Base-by-base conservation (phyloP, 805 yeast species). In the Maudiozyma pseudohumilis region DNA sequence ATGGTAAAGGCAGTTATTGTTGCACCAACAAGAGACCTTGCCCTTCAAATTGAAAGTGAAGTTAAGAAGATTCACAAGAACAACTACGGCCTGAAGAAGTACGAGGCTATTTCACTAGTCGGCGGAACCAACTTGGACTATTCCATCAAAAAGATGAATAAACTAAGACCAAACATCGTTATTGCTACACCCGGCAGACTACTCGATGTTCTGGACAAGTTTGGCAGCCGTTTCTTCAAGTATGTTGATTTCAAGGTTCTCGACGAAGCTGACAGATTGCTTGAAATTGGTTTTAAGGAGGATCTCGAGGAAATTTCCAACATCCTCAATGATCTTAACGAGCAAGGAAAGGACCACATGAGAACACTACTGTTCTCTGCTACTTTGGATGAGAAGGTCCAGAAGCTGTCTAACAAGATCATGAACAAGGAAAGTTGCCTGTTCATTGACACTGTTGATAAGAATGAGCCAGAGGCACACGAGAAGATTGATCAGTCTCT, bases 151-250 rank as follows among this genome's bases (percentile, higher is more conserved):
- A 40, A 50, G 59, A 28, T 68, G 59, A 36, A 46, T 41, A 34
- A 50, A 41, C 26, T 44, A 38, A 52, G 46, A 40, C 50, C 86
- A 6, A 73, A 78, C 25, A 74, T 87, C 48, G 72, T 84, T 31
- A 82, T 86, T 40, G 92, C 85, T 18, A 87, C 96, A 5, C 96
- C 96, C 1, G 96, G 96, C 47, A 74, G 96, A 61, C 68, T 87
- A 40, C 55, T 69, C 38, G 94, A 79, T 49, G 64, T 77, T 43
- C 56, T 85, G 32, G 70, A 67, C 18, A 62, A 59, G 21, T 58
- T 55, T 12, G 68, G 74, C 15, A 59, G 60, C 17, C 56, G 61
- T 8, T 61, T 69, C 28, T 78, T 86, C 56, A 55, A 59, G 28
- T 59, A 65, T 37, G 65, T 88, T 39, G 70, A 70, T 41, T 74